Evolutionary conservation across 805 yeast genomes (phyloP).

Genomic region (Candida yuanshanica): DNA sequence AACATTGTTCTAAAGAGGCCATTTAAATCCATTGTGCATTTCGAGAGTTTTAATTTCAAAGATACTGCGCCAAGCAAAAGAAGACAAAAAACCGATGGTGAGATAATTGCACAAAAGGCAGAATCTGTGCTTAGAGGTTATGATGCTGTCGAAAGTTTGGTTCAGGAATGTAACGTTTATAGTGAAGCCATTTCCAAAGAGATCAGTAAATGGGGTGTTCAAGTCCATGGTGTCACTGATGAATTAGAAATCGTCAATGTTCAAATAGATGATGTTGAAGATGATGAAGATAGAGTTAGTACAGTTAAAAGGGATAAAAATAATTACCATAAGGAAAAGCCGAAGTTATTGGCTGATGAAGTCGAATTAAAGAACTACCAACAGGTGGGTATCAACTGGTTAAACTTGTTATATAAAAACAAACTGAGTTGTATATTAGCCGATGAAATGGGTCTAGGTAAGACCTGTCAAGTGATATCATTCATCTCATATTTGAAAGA

Average conservation of each 20-base stretch:
- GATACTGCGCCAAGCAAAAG: conserved; percentile 26
- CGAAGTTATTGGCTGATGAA: conserved; percentile 55
- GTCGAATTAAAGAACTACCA: conserved; percentile 81
- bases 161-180: conserved; percentile 72
- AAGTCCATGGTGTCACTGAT: conserved; percentile 54
- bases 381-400: conserved; percentile 97
- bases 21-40: conserved; percentile 48
- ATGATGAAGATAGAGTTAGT: conserved; percentile 28
- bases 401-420: conserved; percentile 69
- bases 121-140: conserved; percentile 75
- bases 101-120: conserved; percentile 65
- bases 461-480: conserved; percentile 93
- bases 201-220: conserved; percentile 86
- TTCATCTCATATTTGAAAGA: conserved; percentile 83
- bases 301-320: conserved; percentile 17
- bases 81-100: conserved; percentile 58
- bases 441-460: conserved; percentile 98
- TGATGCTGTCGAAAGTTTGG: conserved; percentile 90
- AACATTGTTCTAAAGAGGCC: conserved; percentile 67
- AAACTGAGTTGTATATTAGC: conserved; percentile 89
- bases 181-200: conserved; percentile 67
- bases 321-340: conserved; percentile 63
- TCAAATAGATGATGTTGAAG: conserved; percentile 28
- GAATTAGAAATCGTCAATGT: conserved; percentile 62
- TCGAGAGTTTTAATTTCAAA: conserved; percentile 51